Base-by-base conservation (phyloP, 805 yeast genomes). In the Cyberlindnera maritima region DNA sequence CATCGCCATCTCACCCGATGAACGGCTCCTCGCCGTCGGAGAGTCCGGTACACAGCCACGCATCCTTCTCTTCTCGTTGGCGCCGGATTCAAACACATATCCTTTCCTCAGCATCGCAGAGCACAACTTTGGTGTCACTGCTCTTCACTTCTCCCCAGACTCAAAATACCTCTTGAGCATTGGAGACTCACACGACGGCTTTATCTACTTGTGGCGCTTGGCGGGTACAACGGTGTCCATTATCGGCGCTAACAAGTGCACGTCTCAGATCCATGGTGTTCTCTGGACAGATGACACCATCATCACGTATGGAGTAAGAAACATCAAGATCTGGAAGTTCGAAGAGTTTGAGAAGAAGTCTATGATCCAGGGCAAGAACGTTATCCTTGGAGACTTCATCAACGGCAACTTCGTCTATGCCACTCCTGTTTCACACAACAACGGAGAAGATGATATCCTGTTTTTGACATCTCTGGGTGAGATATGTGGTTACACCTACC, bases 1-100 rank as follows among this genome's bases (percentile, higher is more conserved):
- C 49, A 59, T 83, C n/a, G 77, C 81, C 2, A 64, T 83, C 5
- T 75, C 88, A 0, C 79, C 85, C 0, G 76, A 79, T 57, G 71
- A 68, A 33, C 69, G 63, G 38, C 54, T 79, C 4, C 60, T 85
- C 21, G 89, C 89, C 0, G 78, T 83, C 14, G 92, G 92, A 2
- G 92, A 85, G 58, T 62, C 74, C 0, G 91, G 91, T 0, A 81
- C 81, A 50, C 79, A 75, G 52, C 92, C 92, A 1, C 67, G 90
- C 17, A 71, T 85, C 2, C 63, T 83, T 18, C 54, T 84, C 13
- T 84, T 74, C 56, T 80, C 87, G 2, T 63, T 81, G 14, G 81
- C 83, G 0, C 68, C 74, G 14, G 73, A 73, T 50, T 70, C 79
- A 39, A 57, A 68, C 12, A 57, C 65, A 5, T 62, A 58, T n/a